Evolutionary conservation across 768 basidiomycete species (phyloP).

Genomic region (Lactarius tabidus): DNA sequence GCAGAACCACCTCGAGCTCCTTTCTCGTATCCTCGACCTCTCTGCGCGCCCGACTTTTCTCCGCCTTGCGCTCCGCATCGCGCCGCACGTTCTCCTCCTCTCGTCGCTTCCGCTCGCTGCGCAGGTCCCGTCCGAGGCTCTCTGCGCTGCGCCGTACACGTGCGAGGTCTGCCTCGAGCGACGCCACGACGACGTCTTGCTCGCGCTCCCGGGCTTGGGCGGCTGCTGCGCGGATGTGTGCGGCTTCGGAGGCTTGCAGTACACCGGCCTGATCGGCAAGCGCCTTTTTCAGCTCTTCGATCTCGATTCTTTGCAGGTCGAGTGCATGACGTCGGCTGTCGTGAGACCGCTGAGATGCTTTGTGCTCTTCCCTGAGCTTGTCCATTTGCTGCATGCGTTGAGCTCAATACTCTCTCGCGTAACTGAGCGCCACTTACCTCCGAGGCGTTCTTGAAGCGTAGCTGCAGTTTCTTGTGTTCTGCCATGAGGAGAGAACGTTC

Average conservation of each 20-base stretch:
- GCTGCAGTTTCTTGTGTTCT: slow-evolving; percentile 73
- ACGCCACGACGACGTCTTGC: slow-evolving; percentile 58
- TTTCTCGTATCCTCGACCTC: slow-evolving; percentile 12
- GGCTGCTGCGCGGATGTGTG: slow-evolving; percentile 47
- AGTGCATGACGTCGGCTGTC: slow-evolving; percentile 70
- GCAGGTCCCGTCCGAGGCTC: slow-evolving; percentile 73
- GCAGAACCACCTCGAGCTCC: slow-evolving; percentile 46
- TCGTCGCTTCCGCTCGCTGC: slow-evolving; percentile 60
- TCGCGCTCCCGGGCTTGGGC: slow-evolving; percentile 55
- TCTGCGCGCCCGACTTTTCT: slow-evolving; percentile 40
- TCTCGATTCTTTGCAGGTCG: slow-evolving; percentile 65
- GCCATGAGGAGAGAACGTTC: slow-evolving; percentile 66
- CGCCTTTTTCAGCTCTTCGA: slow-evolving; percentile 69
- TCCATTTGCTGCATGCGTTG: slow-evolving; percentile 47
- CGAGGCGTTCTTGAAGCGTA: slow-evolving; percentile 57
- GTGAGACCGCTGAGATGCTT: slow-evolving; percentile 59
- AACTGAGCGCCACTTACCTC: slow-evolving; percentile 52
- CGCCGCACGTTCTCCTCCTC: slow-evolving; percentile 54
- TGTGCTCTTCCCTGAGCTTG: slow-evolving; percentile 57
- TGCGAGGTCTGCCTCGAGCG: slow-evolving; percentile 67
- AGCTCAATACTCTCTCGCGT: not conserved
- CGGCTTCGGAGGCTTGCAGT: slow-evolving; percentile 58
- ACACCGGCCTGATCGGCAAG: slow-evolving; percentile 57
- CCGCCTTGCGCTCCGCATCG: slow-evolving; percentile 42
- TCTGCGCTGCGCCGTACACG: slow-evolving; percentile 76